Evolutionary conservation across 169 alveolate species (phyloP).

Genomic region (Plasmodium malariae): DNA sequence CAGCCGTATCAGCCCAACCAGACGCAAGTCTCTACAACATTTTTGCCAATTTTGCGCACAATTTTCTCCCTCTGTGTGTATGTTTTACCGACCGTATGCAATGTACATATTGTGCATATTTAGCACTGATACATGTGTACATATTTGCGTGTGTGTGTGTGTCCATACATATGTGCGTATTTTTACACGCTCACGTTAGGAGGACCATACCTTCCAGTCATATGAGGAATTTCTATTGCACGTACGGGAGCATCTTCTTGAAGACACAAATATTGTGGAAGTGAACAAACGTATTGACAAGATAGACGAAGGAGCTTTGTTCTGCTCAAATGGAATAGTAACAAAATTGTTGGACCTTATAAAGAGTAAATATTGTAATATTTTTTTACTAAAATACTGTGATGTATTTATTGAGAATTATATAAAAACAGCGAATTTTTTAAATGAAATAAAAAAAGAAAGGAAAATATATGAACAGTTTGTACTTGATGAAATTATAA

Average conservation of each 20-base stretch:
- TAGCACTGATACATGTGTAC: too few species aligned
- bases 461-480: slow-evolving; percentile 62
- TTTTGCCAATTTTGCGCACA: too few species aligned
- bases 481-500: slow-evolving; percentile 19
- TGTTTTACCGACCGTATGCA: too few species aligned
- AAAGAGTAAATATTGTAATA: slow-evolving; percentile 24
- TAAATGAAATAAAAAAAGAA: slow-evolving; percentile 51
- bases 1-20: too few species aligned
- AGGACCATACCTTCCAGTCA: slow-evolving; percentile 18
- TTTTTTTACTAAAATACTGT: slow-evolving; percentile 66
- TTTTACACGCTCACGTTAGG: too few species aligned
- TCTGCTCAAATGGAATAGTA: slow-evolving; percentile 73
- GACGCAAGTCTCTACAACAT: too few species aligned
- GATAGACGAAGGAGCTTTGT: slow-evolving; percentile 73
- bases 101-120: too few species aligned
- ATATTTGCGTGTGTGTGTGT: too few species aligned
- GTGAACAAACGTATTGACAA: slow-evolving; percentile 61
- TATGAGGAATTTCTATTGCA: slow-evolving; percentile 36
- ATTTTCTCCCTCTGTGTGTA: too few species aligned
- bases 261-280: slow-evolving; percentile 27
- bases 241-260: slow-evolving; percentile 6
- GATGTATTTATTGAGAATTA: slow-evolving; percentile 79
- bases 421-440: slow-evolving; percentile 73
- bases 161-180: too few species aligned
- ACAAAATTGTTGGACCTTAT: slow-evolving; percentile 73